Evolutionary conservation across 169 alveolate species (phyloP).

Genomic region (Toxoplasma gondii): DNA sequence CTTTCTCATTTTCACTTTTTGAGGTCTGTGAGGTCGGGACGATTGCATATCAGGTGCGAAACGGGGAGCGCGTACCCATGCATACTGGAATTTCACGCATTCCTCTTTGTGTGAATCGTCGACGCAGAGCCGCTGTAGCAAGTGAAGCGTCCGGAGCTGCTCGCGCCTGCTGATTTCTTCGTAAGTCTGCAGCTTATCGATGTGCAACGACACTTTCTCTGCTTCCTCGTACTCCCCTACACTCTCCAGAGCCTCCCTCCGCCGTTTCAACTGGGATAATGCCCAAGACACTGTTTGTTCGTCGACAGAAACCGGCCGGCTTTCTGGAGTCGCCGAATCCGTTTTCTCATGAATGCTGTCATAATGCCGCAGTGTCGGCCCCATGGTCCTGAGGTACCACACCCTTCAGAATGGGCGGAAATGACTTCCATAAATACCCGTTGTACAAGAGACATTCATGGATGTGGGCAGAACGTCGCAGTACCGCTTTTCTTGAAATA

Average conservation of each 20-base stretch:
- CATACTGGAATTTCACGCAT: neutral
- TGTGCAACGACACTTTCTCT: neutral
- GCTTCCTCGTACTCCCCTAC: conserved; percentile 30
- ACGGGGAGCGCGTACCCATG: neutral
- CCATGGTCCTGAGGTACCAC: no score
- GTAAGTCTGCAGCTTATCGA: neutral
- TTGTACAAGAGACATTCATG: no score
- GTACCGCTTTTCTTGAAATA: no score
- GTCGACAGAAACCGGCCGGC: neutral
- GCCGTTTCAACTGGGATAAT: neutral
- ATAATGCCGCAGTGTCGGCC: no score
- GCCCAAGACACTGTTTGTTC: conserved; percentile 6
- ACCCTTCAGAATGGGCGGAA: no score
- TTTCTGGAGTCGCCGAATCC: no score
- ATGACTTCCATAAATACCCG: no score
- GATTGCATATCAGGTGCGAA: no score
- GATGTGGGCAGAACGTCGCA: no score
- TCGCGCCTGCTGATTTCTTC: neutral
- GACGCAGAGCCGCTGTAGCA: conserved; percentile 16
- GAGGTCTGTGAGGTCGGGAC: no score
- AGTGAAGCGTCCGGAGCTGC: conserved; percentile 13
- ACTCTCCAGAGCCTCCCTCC: neutral
- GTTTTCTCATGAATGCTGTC: no score
- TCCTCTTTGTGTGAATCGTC: conserved; percentile 29
- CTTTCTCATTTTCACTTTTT: no score